phyloP scores from a whole-genome alignment of 208 protist species.

The Leishmania tropica region DNA sequence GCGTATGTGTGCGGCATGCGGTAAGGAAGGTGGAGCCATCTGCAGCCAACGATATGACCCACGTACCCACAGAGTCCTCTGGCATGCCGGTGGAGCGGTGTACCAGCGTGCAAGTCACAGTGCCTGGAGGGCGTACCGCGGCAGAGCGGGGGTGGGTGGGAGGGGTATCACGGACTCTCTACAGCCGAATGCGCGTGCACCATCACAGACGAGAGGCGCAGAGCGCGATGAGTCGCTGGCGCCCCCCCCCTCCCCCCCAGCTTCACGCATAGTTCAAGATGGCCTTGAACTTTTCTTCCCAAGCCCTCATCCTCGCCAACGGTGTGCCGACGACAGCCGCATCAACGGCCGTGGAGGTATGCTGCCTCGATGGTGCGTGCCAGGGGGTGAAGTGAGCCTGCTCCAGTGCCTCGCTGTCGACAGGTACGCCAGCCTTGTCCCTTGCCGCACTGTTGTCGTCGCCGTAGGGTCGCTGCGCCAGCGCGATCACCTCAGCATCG shows the following conservation, averaged over 20 bases:
- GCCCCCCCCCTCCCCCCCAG: too few relatives aligned
- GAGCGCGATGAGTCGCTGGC: background rate
- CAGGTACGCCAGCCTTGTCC: background rate
- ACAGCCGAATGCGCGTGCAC: background rate
- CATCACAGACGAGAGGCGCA: background rate
- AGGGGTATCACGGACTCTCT: too few relatives aligned
- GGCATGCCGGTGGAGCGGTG: background rate
- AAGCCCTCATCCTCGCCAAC: constrained; percentile 14
- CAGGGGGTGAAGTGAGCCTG: background rate
- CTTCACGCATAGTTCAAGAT: constrained; percentile 15
- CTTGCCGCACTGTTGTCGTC: background rate
- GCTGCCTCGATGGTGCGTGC: background rate
- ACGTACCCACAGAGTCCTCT: background rate
- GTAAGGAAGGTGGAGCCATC: background rate
- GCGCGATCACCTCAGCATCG: background rate
- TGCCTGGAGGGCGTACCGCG: background rate
- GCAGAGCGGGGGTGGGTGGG: too few relatives aligned
- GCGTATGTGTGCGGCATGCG: background rate
- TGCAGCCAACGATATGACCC: background rate
- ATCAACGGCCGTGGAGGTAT: background rate
- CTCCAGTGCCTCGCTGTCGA: background rate
- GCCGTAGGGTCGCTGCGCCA: background rate
- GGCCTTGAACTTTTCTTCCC: constrained; percentile 32
- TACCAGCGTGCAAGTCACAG: background rate
- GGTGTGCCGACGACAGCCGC: background rate